Conservation (phyloP, 2,329 filamentous ascomycete genomes). For the Arthrobotrys megalospora region DNA sequence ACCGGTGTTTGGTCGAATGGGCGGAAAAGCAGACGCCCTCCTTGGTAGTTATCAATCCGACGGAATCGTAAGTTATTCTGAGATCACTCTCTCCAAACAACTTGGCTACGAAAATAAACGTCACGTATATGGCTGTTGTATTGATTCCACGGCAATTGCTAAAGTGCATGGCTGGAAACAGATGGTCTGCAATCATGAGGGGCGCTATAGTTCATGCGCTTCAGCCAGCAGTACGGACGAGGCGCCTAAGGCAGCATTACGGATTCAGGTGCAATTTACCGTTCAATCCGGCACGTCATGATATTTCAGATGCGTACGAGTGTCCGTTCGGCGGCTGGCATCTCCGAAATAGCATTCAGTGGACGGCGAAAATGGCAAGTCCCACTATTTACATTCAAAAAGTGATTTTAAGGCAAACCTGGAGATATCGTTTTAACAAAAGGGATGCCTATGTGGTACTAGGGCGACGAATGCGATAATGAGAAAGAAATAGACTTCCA, state of each 20-base stretch:
- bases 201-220: slow-evolving; percentile 31
- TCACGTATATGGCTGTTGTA: too few species aligned
- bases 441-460: neutral
- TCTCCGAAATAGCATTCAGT: neutral
- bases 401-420: too few species aligned
- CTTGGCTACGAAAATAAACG: too few species aligned
- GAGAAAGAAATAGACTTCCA: slow-evolving; percentile 6
- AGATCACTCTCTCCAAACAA: too few species aligned
- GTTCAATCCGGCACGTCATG: slow-evolving; percentile 2
- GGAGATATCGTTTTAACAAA: too few species aligned
- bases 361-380: slow-evolving; percentile 29
- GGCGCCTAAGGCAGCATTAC: slow-evolving; percentile 36
- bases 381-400: neutral
- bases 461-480: slow-evolving; percentile 28
- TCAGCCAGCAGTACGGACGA: slow-evolving; percentile 14
- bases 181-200: slow-evolving; percentile 48
- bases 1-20: slow-evolving; percentile 24
- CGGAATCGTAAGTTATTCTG: slow-evolving; percentile 24
- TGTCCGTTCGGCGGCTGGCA: slow-evolving; percentile 17
- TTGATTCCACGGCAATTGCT: neutral
- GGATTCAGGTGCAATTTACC: slow-evolving; percentile 4
- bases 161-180: neutral
- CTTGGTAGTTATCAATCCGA: slow-evolving; percentile 24
- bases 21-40: slow-evolving; percentile 1
- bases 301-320: slow-evolving; percentile 13